These are phyloP conservation scores for Colletotrichum sp. DNA, from an alignment of 2,329 filamentous ascomycete genomes.

Conservation along the genomic window DNA sequence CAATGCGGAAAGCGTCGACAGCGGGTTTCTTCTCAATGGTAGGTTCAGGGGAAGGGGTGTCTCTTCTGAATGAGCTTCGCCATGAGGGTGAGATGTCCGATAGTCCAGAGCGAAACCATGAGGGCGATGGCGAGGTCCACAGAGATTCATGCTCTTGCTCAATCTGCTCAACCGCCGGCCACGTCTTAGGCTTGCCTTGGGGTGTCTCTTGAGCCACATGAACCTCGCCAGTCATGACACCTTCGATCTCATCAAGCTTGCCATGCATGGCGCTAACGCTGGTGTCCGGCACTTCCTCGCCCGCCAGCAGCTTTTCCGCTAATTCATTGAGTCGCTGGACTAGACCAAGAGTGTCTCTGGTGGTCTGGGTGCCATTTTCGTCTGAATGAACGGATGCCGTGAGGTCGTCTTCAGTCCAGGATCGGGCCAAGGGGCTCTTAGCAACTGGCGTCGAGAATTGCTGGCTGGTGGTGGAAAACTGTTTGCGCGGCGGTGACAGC, in stretches of 20 bases:
- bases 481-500: conserved; percentile 33
- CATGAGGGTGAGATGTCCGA: conserved; percentile 43
- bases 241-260: conserved; percentile 44
- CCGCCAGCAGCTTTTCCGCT: conserved; percentile 39
- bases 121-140: conserved; percentile 39
- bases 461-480: conserved; percentile 27
- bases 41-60: conserved; percentile 16
- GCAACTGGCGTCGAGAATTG: conserved; percentile 28
- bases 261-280: conserved; percentile 31
- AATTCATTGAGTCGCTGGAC: conserved; percentile 43
- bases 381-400: conserved; percentile 15
- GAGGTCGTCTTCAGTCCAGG: conserved; percentile 22
- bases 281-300: conserved; percentile 37
- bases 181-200: conserved; percentile 18
- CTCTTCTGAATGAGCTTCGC: conserved; percentile 26
- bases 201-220: conserved; percentile 5
- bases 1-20: conserved; percentile 40
- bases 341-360: conserved; percentile 45
- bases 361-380: conserved; percentile 13
- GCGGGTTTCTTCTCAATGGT: conserved; percentile 14
- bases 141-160: conserved; percentile 26
- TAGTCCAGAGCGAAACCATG: conserved; percentile 41
- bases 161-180: conserved; percentile 18
- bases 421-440: conserved; percentile 19
- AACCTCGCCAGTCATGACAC: conserved; percentile 22